These are phyloP conservation scores for Aspergillus haitiensis DNA, from an alignment of 495 filamentous ascomycete species.

Conservation along the genomic window DNA sequence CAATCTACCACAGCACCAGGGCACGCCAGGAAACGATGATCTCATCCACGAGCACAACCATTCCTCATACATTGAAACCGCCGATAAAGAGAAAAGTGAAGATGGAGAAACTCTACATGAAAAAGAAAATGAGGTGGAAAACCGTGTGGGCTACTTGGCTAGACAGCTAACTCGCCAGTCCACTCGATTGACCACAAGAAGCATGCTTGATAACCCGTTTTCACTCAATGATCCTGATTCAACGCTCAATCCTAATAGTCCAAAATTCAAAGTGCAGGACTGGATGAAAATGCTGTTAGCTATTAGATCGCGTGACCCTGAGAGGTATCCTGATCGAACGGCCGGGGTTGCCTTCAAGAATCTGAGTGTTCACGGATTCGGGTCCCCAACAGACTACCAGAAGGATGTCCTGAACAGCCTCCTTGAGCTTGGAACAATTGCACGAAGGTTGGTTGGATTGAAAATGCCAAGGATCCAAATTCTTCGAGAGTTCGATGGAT, in stretches of 20 bases:
- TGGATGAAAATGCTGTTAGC: constrained; percentile 33
- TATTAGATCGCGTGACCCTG: constrained; percentile 24
- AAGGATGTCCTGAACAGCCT: constrained; percentile 47
- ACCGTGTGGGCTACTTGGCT: constrained; percentile 20
- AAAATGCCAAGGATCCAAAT: constrained; percentile 34
- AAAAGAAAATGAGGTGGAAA: constrained; percentile 17
- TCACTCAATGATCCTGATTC: constrained; percentile 23
- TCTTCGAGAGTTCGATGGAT: constrained; percentile 38
- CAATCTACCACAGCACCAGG: constrained; percentile 14
- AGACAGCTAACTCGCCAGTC: constrained; percentile 26
- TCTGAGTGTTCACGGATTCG: constrained; percentile 52
- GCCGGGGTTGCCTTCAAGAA: constrained; percentile 50
- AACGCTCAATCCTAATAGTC: constrained; percentile 29
- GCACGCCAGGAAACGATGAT: neutral
- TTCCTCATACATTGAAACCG: neutral
- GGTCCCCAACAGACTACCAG: constrained; percentile 52
- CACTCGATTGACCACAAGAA: constrained; percentile 21
- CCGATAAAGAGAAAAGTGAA: constrained; percentile 21
- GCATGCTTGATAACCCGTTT: constrained; percentile 24
- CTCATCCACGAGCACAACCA: neutral
- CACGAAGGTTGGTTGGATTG: constrained; percentile 29
- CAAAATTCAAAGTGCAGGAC: constrained; percentile 30
- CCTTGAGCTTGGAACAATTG: constrained; percentile 36
- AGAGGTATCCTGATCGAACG: constrained; percentile 25
- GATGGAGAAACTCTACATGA: constrained; percentile 23